Percentiles rank a stretch among this genome's conserved stretches.
phyloP scores from a whole-genome alignment of 352 stramenopile genomes.

The Phytophthora constricta region DNA sequence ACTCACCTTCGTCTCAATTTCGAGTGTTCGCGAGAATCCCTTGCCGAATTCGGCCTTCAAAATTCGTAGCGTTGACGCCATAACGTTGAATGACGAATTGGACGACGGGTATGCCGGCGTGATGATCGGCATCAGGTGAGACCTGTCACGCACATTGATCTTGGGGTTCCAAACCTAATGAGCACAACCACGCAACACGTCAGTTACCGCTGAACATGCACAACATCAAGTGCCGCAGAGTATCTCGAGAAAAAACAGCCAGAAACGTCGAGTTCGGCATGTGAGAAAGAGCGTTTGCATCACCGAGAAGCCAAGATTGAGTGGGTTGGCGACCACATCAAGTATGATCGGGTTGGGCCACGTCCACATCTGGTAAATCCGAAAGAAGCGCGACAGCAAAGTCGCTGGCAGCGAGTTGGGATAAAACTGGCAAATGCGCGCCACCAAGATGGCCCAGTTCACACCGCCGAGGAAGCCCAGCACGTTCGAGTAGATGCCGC shows the following conservation, averaged over 20 bases:
- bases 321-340: constrained; percentile 54
- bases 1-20: constrained; percentile 86
- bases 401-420: constrained; percentile 82
- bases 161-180: constrained; percentile 91
- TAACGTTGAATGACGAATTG: constrained; percentile 99
- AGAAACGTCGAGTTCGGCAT: constrained; percentile 3
- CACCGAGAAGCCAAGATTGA: constrained; percentile 69
- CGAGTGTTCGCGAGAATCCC: constrained; percentile 61
- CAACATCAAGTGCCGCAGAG: not conserved
- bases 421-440: constrained; percentile 94
- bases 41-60: constrained; percentile 91
- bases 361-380: constrained; percentile 94
- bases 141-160: constrained; percentile 80
- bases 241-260: not conserved
- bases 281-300: constrained; percentile 31
- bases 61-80: constrained; percentile 89
- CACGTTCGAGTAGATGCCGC: constrained; percentile 99
- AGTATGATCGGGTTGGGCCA: constrained; percentile 97
- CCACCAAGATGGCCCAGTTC: constrained; percentile 98
- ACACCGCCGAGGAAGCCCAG: constrained; percentile 98
- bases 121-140: constrained; percentile 99
- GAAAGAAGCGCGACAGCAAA: constrained; percentile 96
- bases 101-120: constrained; percentile 98
- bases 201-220: not conserved
- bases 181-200: constrained; percentile 7